Evolutionary conservation across 345 rosid genomes (phyloP).

Genomic region (Murraya koenigii): DNA sequence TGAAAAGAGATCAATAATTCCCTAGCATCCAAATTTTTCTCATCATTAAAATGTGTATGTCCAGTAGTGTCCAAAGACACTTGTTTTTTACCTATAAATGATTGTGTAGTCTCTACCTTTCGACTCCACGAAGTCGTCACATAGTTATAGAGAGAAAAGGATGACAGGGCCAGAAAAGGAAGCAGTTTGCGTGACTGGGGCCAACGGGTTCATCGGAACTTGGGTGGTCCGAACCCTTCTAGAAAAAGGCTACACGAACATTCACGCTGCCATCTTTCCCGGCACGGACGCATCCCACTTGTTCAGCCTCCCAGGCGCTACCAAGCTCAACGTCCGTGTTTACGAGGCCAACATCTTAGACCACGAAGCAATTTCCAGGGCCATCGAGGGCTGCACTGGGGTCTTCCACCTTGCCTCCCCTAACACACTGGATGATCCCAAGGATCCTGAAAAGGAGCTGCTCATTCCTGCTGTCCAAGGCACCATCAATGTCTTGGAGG

Average conservation of each 20-base stretch:
- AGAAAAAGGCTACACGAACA: constrained; percentile 50
- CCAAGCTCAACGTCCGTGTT: constrained; percentile 24
- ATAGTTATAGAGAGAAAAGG: not conserved
- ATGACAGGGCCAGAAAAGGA: constrained; percentile 14
- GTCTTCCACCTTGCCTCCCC: constrained; percentile 94
- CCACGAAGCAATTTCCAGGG: constrained; percentile 44
- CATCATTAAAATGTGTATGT: too few relatives aligned
- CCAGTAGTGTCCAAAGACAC: too few relatives aligned
- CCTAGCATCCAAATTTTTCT: too few relatives aligned
- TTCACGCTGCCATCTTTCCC: constrained; percentile 64
- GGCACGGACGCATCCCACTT: constrained; percentile 62
- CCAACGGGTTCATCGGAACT: constrained; percentile 82
- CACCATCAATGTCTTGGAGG: constrained; percentile 63
- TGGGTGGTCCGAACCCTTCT: constrained; percentile 64
- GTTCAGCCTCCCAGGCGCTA: constrained; percentile 40
- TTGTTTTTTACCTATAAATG: too few relatives aligned
- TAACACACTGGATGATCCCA: constrained; percentile 61
- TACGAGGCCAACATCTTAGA: constrained; percentile 68
- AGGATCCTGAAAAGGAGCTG: constrained; percentile 59
- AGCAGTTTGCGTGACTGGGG: constrained; percentile 77
- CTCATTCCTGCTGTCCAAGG: constrained; percentile 79
- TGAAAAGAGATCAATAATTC: too few relatives aligned
- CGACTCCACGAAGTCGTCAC: not conserved
- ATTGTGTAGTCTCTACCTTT: not conserved
- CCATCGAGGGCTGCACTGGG: constrained; percentile 66